Conservation (phyloP, 495 filamentous ascomycete species). For the Penicillium simplicissimum region DNA sequence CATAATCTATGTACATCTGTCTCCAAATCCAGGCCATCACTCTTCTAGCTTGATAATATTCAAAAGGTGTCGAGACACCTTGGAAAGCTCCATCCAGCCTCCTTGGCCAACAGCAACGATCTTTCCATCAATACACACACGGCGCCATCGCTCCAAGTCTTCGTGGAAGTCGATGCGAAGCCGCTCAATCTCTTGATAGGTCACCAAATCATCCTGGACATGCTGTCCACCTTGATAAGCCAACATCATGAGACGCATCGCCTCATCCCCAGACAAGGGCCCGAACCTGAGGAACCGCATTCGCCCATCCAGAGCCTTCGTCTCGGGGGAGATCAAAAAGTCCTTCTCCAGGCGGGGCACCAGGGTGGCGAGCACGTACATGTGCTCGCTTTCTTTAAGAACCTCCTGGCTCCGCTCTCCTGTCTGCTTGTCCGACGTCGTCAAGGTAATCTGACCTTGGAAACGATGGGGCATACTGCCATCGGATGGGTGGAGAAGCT, state of each 20-base stretch:
- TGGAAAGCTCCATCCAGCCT: conserved; percentile 69
- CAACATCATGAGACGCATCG: conserved; percentile 71
- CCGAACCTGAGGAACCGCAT: conserved; percentile 76
- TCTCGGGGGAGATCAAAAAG: conserved; percentile 74
- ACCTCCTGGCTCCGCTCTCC: not conserved
- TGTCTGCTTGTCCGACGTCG: conserved; percentile 24
- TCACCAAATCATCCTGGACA: conserved; percentile 57
- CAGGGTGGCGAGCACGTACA: conserved; percentile 73
- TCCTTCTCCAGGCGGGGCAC: conserved; percentile 78
- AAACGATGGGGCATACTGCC: conserved; percentile 68
- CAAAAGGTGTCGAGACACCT: conserved; percentile 32
- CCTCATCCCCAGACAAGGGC: conserved; percentile 56
- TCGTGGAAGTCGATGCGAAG: conserved; percentile 67
- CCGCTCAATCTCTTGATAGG: conserved; percentile 65
- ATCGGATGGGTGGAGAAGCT: conserved; percentile 63
- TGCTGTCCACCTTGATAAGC: conserved; percentile 78
- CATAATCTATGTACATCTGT: not conserved
- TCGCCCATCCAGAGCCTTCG: conserved; percentile 63
- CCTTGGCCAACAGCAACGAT: conserved; percentile 69
- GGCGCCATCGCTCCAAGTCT: conserved; percentile 66
- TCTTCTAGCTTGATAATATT: conserved; percentile 24
- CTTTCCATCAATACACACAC: conserved; percentile 86
- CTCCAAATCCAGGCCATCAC: not conserved
- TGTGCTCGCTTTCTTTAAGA: conserved; percentile 41
- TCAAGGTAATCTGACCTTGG: conserved; percentile 54